Evolutionary conservation across 257 asterid genomes (phyloP).

Genomic region (Petunia axillaris): DNA sequence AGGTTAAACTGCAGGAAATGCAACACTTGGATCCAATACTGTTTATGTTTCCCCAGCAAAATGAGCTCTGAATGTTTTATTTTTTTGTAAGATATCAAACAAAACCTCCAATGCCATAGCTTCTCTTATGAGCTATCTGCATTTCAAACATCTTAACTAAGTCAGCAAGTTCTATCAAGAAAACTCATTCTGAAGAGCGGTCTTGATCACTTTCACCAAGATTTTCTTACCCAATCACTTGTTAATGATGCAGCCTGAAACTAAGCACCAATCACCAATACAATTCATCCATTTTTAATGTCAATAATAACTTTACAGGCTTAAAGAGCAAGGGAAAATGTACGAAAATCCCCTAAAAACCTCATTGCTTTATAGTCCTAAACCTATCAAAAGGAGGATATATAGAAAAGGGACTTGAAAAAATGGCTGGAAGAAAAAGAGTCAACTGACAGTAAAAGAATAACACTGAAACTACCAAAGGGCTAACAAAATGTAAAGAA

Average conservation of each 20-base stretch:
- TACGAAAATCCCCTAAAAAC: constrained; percentile 41
- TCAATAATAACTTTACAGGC: constrained; percentile 58
- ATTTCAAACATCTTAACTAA: constrained; percentile 9
- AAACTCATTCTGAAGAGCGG: not conserved
- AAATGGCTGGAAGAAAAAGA: constrained; percentile 28
- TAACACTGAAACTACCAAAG: not conserved
- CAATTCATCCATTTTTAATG: constrained; percentile 35
- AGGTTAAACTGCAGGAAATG: not conserved
- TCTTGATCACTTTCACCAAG: too few relatives aligned
- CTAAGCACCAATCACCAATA: constrained; percentile 53
- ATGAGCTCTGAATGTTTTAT: not conserved
- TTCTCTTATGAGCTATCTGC: not conserved
- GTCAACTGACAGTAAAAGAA: constrained; percentile 31
- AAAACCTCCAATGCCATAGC: not conserved
- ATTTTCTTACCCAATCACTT: too few relatives aligned
- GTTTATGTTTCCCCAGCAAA: not conserved
- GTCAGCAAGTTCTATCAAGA: not conserved
- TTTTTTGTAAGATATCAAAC: not conserved
- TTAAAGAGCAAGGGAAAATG: constrained; percentile 21
- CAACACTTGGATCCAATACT: not conserved
- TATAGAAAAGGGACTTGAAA: constrained; percentile 30
- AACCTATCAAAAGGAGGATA: constrained; percentile 25
- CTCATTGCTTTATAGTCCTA: constrained; percentile 36
- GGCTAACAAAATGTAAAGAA: constrained; percentile 30
- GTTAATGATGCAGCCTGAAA: not conserved